Percentiles rank a stretch among this genome's conserved stretches.
Conservation (phyloP, 2,329 filamentous ascomycete genomes). For the Aspergillus tubingensis region DNA sequence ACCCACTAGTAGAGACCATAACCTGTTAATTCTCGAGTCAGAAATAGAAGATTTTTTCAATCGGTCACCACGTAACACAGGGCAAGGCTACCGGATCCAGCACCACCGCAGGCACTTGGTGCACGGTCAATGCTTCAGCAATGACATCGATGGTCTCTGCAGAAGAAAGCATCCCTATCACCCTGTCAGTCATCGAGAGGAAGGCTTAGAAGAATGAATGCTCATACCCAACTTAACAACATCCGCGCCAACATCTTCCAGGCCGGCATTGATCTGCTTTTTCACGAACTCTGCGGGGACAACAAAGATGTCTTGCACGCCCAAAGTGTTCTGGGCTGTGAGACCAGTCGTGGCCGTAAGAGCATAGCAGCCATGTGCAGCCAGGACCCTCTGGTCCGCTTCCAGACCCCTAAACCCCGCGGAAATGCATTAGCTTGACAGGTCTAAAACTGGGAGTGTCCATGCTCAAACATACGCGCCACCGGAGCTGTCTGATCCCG, state of each 20-base stretch:
- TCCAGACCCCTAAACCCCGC: constrained; percentile 73
- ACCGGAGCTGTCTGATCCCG: constrained; percentile 87
- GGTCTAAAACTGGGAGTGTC: constrained; percentile 7
- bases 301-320: constrained; percentile 78
- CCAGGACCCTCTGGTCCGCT: constrained; percentile 92
- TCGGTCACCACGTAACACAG: background rate
- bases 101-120: constrained; percentile 62
- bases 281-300: constrained; percentile 76
- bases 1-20: constrained; percentile 68
- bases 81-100: constrained; percentile 69
- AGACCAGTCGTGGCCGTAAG: constrained; percentile 94
- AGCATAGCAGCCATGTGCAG: constrained; percentile 89
- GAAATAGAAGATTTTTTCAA: constrained; percentile 1
- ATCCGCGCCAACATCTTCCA: constrained; percentile 82
- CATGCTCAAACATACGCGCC: constrained; percentile 67
- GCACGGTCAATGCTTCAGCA: constrained; percentile 61
- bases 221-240: constrained; percentile 82
- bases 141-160: constrained; percentile 69
- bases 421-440: constrained; percentile 21
- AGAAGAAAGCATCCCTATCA: constrained; percentile 77
- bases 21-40: constrained; percentile 58
- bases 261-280: constrained; percentile 81
- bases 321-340: constrained; percentile 92
- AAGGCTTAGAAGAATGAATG: background rate
- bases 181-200: background rate